phyloP scores from a whole-genome alignment of 164 flowering plant species.

The Pachysandra terminalis region DNA sequence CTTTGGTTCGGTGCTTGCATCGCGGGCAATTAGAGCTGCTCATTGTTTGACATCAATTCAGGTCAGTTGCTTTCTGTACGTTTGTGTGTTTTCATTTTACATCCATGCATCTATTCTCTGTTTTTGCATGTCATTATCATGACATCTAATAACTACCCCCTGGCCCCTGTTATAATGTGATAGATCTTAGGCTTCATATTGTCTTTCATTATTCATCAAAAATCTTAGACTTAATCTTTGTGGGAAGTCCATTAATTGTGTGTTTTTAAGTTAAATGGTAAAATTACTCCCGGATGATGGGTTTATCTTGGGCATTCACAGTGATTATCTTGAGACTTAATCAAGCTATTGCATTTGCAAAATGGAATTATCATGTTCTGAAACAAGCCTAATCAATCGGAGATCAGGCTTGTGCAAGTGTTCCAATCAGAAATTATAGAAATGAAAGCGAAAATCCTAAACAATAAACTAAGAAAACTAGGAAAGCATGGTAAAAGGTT shows the following conservation, averaged over 20 bases:
- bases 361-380: neutral
- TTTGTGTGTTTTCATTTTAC: constrained; percentile 4
- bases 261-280: neutral
- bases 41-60: constrained; percentile 99
- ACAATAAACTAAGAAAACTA: no score
- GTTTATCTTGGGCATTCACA: neutral
- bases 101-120: neutral
- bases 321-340: neutral
- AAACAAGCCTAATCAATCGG: neutral
- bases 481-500: no score
- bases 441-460: neutral
- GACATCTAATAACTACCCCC: neutral
- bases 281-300: neutral
- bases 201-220: no score
- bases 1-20: constrained; percentile 82
- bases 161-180: neutral
- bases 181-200: no score
- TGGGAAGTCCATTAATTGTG: neutral
- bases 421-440: neutral
- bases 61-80: constrained; percentile 46
- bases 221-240: no score
- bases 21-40: constrained; percentile 97
- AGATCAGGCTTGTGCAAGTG: neutral
- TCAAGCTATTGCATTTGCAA: neutral
- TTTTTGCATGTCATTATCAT: neutral